A percentile compares a stretch with the other conserved stretches of the same genome.
Evolutionary conservation across 2,329 filamentous ascomycete genomes (phyloP).

Genomic region (Venturia pyrina): DNA sequence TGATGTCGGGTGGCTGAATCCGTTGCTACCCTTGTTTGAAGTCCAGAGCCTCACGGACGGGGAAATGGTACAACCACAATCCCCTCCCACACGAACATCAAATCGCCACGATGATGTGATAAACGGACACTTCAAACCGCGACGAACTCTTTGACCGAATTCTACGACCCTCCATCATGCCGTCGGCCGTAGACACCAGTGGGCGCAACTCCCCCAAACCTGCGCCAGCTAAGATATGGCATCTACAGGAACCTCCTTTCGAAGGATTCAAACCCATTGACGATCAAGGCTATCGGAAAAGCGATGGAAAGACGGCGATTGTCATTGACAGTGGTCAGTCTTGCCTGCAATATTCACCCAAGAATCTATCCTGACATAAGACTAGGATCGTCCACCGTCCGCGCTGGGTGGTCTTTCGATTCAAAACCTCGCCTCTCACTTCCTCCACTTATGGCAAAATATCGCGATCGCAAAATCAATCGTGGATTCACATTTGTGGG

Average conservation of each 20-base stretch:
- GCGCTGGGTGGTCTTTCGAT: conserved; percentile 95
- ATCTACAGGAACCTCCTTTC: conserved; percentile 50
- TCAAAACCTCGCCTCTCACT: conserved; percentile 66
- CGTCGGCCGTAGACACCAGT: conserved; percentile 18
- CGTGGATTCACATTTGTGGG: conserved; percentile 90
- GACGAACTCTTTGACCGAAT: not conserved
- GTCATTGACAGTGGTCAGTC: conserved; percentile 93
- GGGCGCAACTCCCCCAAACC: conserved; percentile 43
- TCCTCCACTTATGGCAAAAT: conserved; percentile 87
- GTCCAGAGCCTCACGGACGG: not conserved
- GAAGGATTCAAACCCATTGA: conserved; percentile 48
- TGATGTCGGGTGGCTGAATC: no score
- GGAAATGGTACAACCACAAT: not conserved
- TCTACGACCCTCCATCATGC: conserved; percentile 1
- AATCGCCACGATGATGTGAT: not conserved
- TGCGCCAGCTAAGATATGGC: conserved; percentile 41
- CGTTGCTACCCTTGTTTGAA: not conserved
- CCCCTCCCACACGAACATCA: not conserved
- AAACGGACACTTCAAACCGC: not conserved
- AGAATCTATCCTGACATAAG: conserved; percentile 6
- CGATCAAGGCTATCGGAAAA: conserved; percentile 61
- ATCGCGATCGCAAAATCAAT: conserved; percentile 85
- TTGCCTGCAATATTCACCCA: not conserved
- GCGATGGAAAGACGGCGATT: conserved; percentile 58
- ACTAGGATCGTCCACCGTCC: conserved; percentile 73